Base-by-base conservation (phyloP, 805 yeast genomes). In the Sugiyamaella qingdaonensis region DNA sequence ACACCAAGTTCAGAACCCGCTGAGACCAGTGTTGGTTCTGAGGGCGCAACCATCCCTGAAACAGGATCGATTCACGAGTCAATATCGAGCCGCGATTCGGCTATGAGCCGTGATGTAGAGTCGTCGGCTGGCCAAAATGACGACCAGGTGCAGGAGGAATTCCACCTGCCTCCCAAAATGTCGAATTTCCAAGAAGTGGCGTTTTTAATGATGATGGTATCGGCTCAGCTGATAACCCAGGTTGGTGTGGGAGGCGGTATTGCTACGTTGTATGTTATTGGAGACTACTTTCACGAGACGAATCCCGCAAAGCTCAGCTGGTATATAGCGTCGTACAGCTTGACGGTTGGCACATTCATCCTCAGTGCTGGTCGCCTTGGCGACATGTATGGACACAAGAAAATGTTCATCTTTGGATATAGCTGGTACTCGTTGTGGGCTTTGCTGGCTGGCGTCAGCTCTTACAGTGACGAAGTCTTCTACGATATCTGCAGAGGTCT, bases 341-440 rank as follows among this genome's bases (percentile, higher is more conserved):
- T 86, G 51, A 80, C 88, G 0, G 79, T 85, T 4, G 92, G 92
- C 10, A 84, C 92, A 0, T 81, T 86, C 56, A 85, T 86, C 48
- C 66, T 86, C 35, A 71, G 82, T 3, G 77, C 85, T 35, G 94
- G 94, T 8, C 74, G 83, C 48, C 62, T 85, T 45, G 94, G 95
- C 33, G 95, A 86, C 61, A 70, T 85, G 10, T 80, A 79, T 59
- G 94, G 94, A 0, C 71, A 84, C 50, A 82, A 80, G 54, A 69
- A 64, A 39, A 67, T 80, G n/a, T 72, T 83, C 51, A 41, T 81
- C 0, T 59, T 72, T 3, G 89, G 92, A 0, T 81, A 82, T 67
- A 46, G 67, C 5, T 78, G 86, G 80, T 67, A 77, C 2, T 60
- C 75, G 0, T 32, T 85, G 0, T 83, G 89, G 85, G 71, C 82